Evolutionary conservation across 2,329 filamentous ascomycete genomes (phyloP).

Genomic region (Trichophyton schoenleinii): DNA sequence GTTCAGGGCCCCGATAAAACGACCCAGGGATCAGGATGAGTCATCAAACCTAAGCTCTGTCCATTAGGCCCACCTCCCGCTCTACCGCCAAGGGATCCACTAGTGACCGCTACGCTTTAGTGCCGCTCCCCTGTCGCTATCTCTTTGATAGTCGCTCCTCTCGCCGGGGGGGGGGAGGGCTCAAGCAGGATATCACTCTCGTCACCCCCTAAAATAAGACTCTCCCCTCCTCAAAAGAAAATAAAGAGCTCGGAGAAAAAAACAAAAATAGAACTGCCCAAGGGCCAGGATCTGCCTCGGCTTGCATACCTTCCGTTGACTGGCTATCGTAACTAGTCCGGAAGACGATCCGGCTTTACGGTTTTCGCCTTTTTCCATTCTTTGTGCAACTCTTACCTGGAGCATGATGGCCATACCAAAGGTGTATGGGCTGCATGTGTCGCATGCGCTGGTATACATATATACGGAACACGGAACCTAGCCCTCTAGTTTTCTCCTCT

Average conservation of each 20-base stretch:
- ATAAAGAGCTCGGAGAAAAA: neutral
- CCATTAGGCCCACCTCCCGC: neutral
- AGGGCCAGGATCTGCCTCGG: neutral
- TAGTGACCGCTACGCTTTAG: neutral
- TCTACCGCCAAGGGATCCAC: neutral
- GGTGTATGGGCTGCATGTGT: neutral
- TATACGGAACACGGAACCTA: neutral
- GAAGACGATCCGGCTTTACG: neutral
- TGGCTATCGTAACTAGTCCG: neutral
- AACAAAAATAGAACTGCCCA: neutral
- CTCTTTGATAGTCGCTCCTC: neutral
- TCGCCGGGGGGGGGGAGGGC: too few relatives aligned
- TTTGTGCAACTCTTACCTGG: neutral
- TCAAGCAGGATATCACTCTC: neutral
- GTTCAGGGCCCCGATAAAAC: neutral
- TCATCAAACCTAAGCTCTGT: neutral
- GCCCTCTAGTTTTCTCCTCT: neutral
- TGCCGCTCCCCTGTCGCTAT: neutral
- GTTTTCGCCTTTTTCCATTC: neutral
- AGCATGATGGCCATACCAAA: neutral
- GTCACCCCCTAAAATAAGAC: neutral
- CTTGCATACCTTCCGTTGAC: neutral
- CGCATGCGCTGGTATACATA: neutral
- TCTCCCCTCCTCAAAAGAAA: neutral
- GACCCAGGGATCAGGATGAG: neutral